Evolutionary conservation across 495 filamentous ascomycete genomes (phyloP).

Genomic region (Daldinia concentrica): DNA sequence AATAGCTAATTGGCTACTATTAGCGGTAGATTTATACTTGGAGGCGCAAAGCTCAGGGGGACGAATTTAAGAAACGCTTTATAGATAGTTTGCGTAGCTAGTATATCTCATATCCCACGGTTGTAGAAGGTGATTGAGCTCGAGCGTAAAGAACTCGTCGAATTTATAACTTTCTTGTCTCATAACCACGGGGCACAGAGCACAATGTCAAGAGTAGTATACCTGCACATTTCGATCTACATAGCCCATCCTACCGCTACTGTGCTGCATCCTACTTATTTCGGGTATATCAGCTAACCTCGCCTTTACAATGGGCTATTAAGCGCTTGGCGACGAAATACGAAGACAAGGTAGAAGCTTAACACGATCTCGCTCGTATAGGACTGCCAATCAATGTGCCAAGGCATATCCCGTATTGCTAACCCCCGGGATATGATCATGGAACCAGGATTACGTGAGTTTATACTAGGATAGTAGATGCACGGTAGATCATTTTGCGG

Average conservation of each 20-base stretch:
- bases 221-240: background rate
- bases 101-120: too few species aligned
- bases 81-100: too few species aligned
- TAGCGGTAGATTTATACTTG: too few species aligned
- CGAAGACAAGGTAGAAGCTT: background rate
- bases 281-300: background rate
- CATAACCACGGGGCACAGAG: too few species aligned
- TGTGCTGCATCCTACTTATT: background rate
- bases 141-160: too few species aligned
- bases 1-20: too few species aligned
- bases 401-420: background rate
- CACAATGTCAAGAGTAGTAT: too few species aligned
- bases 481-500: background rate
- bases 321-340: conserved; percentile 1
- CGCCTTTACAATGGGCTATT: background rate
- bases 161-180: too few species aligned
- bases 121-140: too few species aligned
- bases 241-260: background rate
- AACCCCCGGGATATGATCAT: background rate
- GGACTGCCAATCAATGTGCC: background rate
- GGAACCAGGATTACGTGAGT: background rate
- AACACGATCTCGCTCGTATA: background rate
- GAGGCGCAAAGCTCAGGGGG: too few species aligned
- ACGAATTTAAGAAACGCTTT: too few species aligned
- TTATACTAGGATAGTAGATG: background rate